Base-by-base conservation (phyloP, 2,329 filamentous ascomycete species). In the Penicillium sp. region DNA sequence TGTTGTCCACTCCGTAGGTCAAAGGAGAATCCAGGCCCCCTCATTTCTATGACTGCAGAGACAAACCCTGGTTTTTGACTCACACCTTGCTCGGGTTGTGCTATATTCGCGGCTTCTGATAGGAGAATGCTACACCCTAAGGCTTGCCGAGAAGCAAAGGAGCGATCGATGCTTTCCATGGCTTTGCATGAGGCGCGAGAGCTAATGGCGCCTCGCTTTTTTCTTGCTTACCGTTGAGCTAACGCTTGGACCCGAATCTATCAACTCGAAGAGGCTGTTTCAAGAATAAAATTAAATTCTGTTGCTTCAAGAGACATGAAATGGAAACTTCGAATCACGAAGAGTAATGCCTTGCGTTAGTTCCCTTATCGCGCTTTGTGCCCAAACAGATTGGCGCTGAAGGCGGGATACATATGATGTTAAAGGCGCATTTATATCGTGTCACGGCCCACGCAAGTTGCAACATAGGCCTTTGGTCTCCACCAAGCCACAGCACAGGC, bases 151-250 rank as follows among this genome's bases (percentile, higher is more conserved):
- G 15, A 49, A 49, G 19, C 52, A 23, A 56, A 56, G 45, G 30
- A 56, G 30, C 13, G 45, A 50, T 57, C 31, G 46, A 57, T 57
- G 19, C 31, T 57, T 30, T 41, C 19, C n/a, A 47, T 58, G 55
- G 55, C 55, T 58, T 45, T 50, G 46, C 31, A 45, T 23, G 23
- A n/a, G n/a, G 46, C 31, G 35, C 31, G 46, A 44, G 38, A 44
- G 46, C 47, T 51, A 58, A 45, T 3, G 23, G 35, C 46, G 46
- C 31, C 55, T 38, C 35, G 55, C 23, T 5, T 13, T 23, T 44
- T 29, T 29, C 30, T 50, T 51, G 35, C 55, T 58, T 41, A 48
- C 55, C 29, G 1, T 56, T 19, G 41, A 11, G 35, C 15, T 41
- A 56, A 6, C 44, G 45, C 26, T 29, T 17, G 53, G 21, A 13